These are phyloP conservation scores for Russula sp. DNA, from an alignment of 768 basidiomycete species.

Conservation along the genomic window DNA sequence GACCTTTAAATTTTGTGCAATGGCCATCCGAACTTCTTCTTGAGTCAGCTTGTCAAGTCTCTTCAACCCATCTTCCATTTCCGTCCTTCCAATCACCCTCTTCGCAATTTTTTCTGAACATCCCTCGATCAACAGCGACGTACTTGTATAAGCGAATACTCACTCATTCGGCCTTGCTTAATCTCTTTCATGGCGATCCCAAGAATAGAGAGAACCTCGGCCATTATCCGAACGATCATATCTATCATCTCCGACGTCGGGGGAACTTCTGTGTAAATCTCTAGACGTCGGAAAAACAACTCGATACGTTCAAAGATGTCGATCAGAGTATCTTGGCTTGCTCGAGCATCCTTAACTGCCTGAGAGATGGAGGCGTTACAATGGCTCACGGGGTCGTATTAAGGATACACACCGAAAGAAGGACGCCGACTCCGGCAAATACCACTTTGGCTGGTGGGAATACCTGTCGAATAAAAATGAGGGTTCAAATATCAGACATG, in stretches of 20 bases:
- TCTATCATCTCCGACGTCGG: background rate
- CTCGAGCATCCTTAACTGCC: background rate
- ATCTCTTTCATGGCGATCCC: background rate
- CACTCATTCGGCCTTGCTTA: background rate
- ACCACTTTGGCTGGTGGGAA: background rate
- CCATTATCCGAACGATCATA: background rate
- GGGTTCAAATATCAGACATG: too few relatives aligned
- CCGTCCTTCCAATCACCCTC: background rate
- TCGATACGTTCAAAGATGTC: background rate
- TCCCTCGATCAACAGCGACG: too few relatives aligned
- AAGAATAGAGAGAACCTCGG: background rate
- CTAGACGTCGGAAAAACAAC: background rate
- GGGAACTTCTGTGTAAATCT: background rate
- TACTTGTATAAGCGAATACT: background rate
- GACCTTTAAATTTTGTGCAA: background rate
- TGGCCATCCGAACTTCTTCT: background rate
- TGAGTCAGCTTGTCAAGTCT: constrained; percentile 1
- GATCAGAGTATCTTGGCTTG: background rate
- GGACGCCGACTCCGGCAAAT: background rate
- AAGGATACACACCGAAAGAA: background rate
- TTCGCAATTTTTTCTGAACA: background rate
- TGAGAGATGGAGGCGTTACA: background rate
- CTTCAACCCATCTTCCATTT: background rate
- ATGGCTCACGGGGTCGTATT: background rate
- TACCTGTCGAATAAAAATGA: background rate